Conservation (phyloP, 2,329 filamentous ascomycete species). For the Massarina eburnea region DNA sequence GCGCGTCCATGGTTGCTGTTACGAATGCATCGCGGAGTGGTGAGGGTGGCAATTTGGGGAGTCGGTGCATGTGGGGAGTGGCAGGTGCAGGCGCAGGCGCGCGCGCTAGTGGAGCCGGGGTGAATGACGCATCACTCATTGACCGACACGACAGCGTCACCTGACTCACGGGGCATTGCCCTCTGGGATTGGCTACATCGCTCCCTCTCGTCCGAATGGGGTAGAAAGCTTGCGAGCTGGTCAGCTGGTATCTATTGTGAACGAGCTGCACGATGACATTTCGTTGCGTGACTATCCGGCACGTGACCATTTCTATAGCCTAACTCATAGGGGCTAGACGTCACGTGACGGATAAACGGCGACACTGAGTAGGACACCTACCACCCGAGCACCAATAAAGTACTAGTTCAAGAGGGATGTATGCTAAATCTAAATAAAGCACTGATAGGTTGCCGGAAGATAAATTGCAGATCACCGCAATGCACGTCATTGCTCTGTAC, state of each 20-base stretch:
- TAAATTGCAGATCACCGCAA: too few species aligned
- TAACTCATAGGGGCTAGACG: too few species aligned
- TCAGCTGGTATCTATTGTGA: neutral
- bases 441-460: neutral
- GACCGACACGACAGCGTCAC: too few species aligned
- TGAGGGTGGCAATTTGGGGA: neutral
- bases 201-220: neutral
- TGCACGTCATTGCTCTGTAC: too few species aligned
- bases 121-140: slow-evolving; percentile 16
- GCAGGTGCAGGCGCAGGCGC: neutral
- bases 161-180: neutral
- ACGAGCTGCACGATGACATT: neutral
- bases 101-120: slow-evolving; percentile 3
- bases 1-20: slow-evolving; percentile 33
- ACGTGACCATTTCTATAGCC: too few species aligned
- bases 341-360: neutral
- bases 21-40: slow-evolving; percentile 22
- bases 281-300: too few species aligned
- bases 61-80: slow-evolving; percentile 1
- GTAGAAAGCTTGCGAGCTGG: neutral
- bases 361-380: neutral
- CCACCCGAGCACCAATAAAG: neutral
- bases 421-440: neutral
- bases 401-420: neutral
- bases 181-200: neutral